Evolutionary conservation across 1,284 basidiomycete species (phyloP), one percentile per base, ranked within the genome.

Genomic region (Porphyrellus sp.): DNA sequence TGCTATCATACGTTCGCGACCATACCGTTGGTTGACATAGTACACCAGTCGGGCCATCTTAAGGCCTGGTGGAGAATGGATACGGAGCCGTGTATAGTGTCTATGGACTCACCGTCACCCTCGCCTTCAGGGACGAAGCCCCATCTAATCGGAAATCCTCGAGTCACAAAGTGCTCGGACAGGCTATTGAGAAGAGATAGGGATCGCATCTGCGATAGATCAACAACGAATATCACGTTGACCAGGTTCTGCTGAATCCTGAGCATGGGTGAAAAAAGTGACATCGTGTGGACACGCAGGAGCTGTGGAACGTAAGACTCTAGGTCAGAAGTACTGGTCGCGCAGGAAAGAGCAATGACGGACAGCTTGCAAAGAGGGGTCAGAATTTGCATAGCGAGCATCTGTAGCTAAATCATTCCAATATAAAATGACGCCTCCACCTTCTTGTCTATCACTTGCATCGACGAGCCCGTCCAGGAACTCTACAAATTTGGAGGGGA

Each of bases 391-490:
- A 58, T 89, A 86, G 40, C 81, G 75, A n/a, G 72, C 74, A 65
- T 98, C 95, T 56, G 84, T 89, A 71, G 92, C 87, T 23, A 98
- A 70, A 70, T 98, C 87, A 69, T 98, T 98, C 82, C 89, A 86
- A 83, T 90, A 98, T 0, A 85, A 67, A 46, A 97, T 81, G 3
- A 87, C 78, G 15, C 75, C 78, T 0, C 87, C 90, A 1, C 81
- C 89, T 69, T 97, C 94, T 6, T 66, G 63, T n/a, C 90, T 76
- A 67, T 98, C 94, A 56, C 89, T 92, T 2, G 91, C 88, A 69
- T 97, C 94, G 47, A 94, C 87, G 11, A 95, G 62, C 0, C 85
- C 88, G 53, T 93, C 91, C 30, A 89, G 65, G 5, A 80, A 75
- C 47, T 79, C 82, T 3, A 71, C 65, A 42, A 49, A 30, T 48